Evolutionary conservation across 2,329 filamentous ascomycete genomes (phyloP).

Genomic region (Aspergillus sp.): DNA sequence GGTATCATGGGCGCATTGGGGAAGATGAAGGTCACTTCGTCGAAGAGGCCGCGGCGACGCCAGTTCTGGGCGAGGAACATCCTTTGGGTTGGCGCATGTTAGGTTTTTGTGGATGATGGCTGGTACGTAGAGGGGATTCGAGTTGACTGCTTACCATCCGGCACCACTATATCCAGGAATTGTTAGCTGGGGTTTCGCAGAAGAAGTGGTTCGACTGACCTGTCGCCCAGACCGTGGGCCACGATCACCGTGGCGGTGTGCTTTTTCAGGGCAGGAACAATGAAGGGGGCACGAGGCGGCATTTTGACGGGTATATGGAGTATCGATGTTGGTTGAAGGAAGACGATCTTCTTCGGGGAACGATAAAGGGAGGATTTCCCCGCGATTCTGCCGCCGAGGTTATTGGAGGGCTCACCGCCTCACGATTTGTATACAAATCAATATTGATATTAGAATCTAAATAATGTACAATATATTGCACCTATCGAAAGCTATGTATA

Average conservation of each 20-base stretch:
- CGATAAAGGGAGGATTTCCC: conserved; percentile 6
- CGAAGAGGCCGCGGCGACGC: conserved; percentile 73
- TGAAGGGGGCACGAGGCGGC: conserved; percentile 54
- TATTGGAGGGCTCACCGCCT: conserved; percentile 21
- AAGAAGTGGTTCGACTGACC: conserved; percentile 47
- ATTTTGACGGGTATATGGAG: conserved; percentile 28
- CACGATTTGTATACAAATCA: background rate
- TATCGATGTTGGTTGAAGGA: background rate
- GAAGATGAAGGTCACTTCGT: conserved; percentile 90
- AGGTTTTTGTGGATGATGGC: background rate
- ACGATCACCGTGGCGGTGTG: conserved; percentile 97
- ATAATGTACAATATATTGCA: background rate
- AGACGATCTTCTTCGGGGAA: background rate
- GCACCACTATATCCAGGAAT: conserved; percentile 39
- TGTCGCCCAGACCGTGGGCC: conserved; percentile 87
- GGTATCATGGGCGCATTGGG: conserved; percentile 86
- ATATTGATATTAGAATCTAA: background rate
- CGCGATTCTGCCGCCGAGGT: conserved; percentile 25
- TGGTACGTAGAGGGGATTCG: background rate
- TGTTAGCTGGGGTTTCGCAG: background rate
- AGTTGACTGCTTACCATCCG: conserved; percentile 39
- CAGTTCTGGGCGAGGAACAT: conserved; percentile 81
- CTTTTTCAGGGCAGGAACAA: conserved; percentile 74
- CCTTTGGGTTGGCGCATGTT: conserved; percentile 36
- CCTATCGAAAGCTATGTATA: background rate